Evolutionary conservation across 1,284 basidiomycete genomes (phyloP).

Genomic region (Tylopilus orsonianus): DNA sequence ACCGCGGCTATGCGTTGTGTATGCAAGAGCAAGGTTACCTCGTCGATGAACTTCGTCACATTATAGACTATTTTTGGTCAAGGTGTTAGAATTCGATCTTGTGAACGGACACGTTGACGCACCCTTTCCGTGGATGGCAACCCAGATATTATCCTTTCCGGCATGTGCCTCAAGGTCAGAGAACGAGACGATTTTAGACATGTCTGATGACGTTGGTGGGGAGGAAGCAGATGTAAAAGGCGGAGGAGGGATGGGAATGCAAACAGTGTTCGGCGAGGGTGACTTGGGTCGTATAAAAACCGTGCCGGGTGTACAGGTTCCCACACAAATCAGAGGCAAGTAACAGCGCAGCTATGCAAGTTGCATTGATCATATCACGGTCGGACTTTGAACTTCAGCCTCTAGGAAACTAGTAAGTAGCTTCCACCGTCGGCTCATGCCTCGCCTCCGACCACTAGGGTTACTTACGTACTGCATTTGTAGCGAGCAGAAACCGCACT

Average conservation of each 20-base stretch:
- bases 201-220: conserved; percentile 26
- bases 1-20: neutral
- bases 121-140: conserved; percentile 87
- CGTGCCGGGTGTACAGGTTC: conserved; percentile 17
- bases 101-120: conserved; percentile 30
- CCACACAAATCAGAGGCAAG: conserved; percentile 24
- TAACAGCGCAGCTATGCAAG: no score
- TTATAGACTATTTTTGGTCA: conserved; percentile 77
- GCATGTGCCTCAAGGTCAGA: conserved; percentile 77
- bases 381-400: neutral
- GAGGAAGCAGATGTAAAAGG: conserved; percentile 24
- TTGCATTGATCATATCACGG: neutral
- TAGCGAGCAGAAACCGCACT: no score
- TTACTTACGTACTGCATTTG: no score
- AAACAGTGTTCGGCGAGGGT: conserved; percentile 6
- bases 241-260: conserved; percentile 18
- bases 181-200: conserved; percentile 63
- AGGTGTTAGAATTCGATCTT: conserved; percentile 29
- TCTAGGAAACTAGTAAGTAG: no score
- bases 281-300: conserved; percentile 27
- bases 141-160: conserved; percentile 72
- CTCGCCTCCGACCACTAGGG: neutral
- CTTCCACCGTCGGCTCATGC: neutral
- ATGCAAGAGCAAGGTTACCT: conserved; percentile 60
- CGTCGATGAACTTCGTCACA: conserved; percentile 92